Base-by-base conservation (phyloP, 2,329 filamentous ascomycete genomes). In the Ilyonectria sp. region DNA sequence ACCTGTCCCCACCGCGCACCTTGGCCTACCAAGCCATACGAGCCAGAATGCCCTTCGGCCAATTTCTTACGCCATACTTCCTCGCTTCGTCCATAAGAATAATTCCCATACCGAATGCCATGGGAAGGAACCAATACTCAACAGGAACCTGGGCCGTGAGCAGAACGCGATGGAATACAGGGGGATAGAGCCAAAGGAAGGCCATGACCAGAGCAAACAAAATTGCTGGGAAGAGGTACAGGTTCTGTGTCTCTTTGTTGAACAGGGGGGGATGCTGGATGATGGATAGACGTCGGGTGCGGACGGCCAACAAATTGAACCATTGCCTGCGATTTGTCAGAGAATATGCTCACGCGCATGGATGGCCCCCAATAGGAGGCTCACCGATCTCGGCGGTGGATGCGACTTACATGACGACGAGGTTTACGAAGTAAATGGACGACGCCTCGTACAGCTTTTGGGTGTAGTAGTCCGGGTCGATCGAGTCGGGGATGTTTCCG, bases 381-480 rank as follows among this genome's bases (percentile, higher is more conserved):
- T 15, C 26, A 56, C 67, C 68, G 59, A 64, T 70, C 19, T 68
- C 68, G 68, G 63, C 50, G 61, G 15, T 44, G 4, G 37, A 4
- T 17, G 7, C 21, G 46, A 72, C 70, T 71, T 71, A 72, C 92
- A 95, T 94, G 55, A 95, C 90, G 2, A 95, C 93, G 23, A 95
- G 82, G 66, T 91, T 95, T 71, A 94, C 88, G 74, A 95, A 95
- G 79, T 95, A 95, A 67, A 95, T 91, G 17, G 90, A 92, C 43
- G 88, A 91, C 0, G 91, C 92, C 67, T 87, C 85, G 69, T 91
- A 91, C 26, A 92, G 81, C 69, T 88, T 85, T 31, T 82, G 78
- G 0, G 80, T 82, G 74, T 90, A 88, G 63, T 85, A 86, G 52
- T 88, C 87, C 2, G 85, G 79, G 58, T 87, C 86, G 11, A 88